Conservation (phyloP, 768 basidiomycete genomes). For the Leccinellum albellum region DNA sequence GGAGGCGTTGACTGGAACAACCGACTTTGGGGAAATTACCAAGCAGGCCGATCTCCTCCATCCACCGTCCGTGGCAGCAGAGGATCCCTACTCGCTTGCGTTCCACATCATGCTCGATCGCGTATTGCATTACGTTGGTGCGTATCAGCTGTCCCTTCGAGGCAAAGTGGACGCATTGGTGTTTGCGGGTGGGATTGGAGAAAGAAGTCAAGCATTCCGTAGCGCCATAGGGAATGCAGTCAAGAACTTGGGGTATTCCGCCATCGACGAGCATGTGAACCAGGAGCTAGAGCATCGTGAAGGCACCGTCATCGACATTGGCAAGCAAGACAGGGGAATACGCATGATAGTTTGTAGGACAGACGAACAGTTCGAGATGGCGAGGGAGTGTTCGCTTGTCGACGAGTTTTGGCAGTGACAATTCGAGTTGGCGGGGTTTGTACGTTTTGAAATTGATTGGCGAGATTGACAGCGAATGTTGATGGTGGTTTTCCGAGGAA, state of each 20-base stretch:
- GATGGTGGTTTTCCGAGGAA: background rate
- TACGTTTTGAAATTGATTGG: background rate
- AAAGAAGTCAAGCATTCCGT: constrained; percentile 62
- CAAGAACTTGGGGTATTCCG: constrained; percentile 53
- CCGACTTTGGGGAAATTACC: constrained; percentile 75
- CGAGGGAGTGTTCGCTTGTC: constrained; percentile 34
- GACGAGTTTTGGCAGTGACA: constrained; percentile 17
- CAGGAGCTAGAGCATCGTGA: constrained; percentile 31
- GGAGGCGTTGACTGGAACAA: constrained; percentile 73
- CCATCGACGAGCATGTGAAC: constrained; percentile 49
- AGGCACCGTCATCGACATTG: constrained; percentile 48
- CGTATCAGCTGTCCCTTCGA: constrained; percentile 71
- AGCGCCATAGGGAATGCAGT: constrained; percentile 51
- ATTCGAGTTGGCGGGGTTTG: background rate
- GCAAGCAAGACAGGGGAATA: constrained; percentile 26
- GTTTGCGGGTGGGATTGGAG: constrained; percentile 88
- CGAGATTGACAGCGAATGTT: background rate
- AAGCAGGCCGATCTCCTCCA: constrained; percentile 32
- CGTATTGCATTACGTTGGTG: constrained; percentile 65
- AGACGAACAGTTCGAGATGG: constrained; percentile 59
- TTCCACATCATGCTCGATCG: constrained; percentile 65
- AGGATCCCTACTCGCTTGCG: constrained; percentile 52
- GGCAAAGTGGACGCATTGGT: constrained; percentile 73
- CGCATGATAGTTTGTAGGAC: constrained; percentile 60
- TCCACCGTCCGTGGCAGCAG: constrained; percentile 18